A percentile compares a stretch with the other conserved stretches of the same genome.
phyloP scores from a whole-genome alignment of 148 eudicot species.

The Arctostaphylos glauca region DNA sequence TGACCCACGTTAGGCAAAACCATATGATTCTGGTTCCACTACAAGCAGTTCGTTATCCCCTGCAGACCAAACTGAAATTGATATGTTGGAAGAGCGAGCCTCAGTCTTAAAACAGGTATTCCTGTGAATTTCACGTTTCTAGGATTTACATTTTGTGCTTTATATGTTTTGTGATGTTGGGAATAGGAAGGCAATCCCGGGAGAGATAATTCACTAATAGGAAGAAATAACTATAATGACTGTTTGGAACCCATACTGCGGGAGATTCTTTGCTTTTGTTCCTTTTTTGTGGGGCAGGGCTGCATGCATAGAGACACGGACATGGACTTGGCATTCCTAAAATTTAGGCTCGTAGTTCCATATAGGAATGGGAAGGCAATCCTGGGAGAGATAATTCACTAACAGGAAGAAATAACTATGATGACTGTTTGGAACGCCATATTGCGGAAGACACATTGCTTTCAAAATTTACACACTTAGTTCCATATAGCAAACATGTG shows the following conservation, averaged over 20 bases:
- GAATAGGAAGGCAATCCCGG: background rate
- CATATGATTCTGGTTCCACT: constrained; percentile 35
- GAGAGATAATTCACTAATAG: background rate
- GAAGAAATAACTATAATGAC: background rate
- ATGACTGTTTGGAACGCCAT: background rate
- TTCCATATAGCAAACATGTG: background rate
- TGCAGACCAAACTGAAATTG: constrained; percentile 54
- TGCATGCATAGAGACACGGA: background rate
- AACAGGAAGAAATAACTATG: background rate
- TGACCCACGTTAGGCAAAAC: constrained; percentile 26
- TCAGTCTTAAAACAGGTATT: constrained; percentile 59
- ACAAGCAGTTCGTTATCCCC: constrained; percentile 35
- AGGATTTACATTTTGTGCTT: background rate
- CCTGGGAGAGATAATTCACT: background rate
- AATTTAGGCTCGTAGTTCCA: background rate
- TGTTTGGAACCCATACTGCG: background rate
- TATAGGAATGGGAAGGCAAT: background rate
- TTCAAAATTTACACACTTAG: background rate
- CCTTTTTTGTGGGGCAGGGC: background rate
- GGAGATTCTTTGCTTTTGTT: background rate
- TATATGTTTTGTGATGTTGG: background rate
- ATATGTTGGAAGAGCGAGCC: constrained; percentile 63
- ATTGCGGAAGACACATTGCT: background rate
- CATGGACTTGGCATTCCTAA: background rate
- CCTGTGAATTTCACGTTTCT: background rate